phyloP scores from a whole-genome alignment of 306 rosid species.

The Abrus pulchellus region DNA sequence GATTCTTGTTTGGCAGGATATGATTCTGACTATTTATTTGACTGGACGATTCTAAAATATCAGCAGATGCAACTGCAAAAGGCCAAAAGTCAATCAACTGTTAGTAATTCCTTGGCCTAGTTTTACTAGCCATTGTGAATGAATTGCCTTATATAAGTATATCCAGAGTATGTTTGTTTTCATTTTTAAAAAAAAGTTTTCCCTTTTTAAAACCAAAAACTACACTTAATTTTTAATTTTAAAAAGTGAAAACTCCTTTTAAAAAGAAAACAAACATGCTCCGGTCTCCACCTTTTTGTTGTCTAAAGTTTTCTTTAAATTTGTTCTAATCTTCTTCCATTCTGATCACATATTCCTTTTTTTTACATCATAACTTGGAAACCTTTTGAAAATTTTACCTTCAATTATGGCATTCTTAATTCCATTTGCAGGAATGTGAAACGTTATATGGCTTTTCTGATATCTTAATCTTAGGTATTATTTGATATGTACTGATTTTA shows the following conservation, averaged over 20 bases:
- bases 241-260: too few species aligned
- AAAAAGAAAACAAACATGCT: too few species aligned
- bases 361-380: neutral
- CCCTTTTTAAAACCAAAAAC: too few species aligned
- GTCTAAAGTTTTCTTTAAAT: neutral
- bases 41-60: slow-evolving; percentile 81
- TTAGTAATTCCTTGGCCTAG: slow-evolving; percentile 43
- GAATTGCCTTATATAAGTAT: slow-evolving; percentile 3
- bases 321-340: slow-evolving; percentile 9
- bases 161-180: too few species aligned
- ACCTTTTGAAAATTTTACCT: neutral
- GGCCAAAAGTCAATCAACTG: slow-evolving; percentile 48
- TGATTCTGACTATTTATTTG: slow-evolving; percentile 67
- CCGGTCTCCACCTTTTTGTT: neutral
- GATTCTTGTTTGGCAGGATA: slow-evolving; percentile 63
- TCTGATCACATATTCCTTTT: neutral
- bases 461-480: neutral
- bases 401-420: neutral
- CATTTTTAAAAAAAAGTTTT: too few species aligned
- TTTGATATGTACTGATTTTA: slow-evolving; percentile 22
- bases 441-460: slow-evolving; percentile 9
- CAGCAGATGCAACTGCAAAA: slow-evolving; percentile 61
- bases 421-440: neutral
- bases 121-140: slow-evolving; percentile 4
- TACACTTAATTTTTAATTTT: too few species aligned